Base-by-base conservation (phyloP, 345 rosid genomes). In the Salix purpurea region DNA sequence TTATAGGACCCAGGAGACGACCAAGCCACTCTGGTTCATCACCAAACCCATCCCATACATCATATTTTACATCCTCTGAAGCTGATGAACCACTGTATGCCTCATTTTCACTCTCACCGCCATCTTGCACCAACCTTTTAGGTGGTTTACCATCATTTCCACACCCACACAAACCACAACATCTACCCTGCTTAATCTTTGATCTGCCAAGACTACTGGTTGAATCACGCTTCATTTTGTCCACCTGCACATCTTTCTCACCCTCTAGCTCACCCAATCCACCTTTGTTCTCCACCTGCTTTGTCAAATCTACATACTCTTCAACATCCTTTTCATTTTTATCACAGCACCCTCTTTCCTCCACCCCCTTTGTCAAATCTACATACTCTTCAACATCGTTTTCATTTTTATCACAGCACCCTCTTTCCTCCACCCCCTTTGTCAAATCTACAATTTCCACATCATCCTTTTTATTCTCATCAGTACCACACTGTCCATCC, bases 21-120 rank as follows among this genome's bases (percentile, higher is more conserved):
- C 97, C 99, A 79, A 95, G 96, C 99, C 99, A 95, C 46, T 91
- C 94, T 71, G 98, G 88, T 74, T 90, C 98, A 75, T 96, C 92
- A 65, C 94, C 94, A 80, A 96, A 96, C 82, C 99, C 99, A 89
- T 96, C 99, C 91, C 93, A 86, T 72, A 88, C 74, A 81, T 93
- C 97, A 86, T 93, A 93, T 82, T 84, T 90, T 69, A 90, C 88
- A 74, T 91, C 97, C 81, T 88, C 97, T 39, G 97, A 91, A 65
- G 94, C 92, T 42, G 99, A 90, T 74, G 94, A 93, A 61, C 93
- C 94, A 48, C 95, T 86, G 80, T 86, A 88, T 67, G 86, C 85
- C 84, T 93, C 99, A 61, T 84, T 78, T 67, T 91, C 98, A 61
- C 99, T 96, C 18, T 91, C 96, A 75, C 85, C 91, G 54, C 74